Base-by-base conservation (phyloP, 2,329 filamentous ascomycete species). In the Bipolaris bicolor region DNA sequence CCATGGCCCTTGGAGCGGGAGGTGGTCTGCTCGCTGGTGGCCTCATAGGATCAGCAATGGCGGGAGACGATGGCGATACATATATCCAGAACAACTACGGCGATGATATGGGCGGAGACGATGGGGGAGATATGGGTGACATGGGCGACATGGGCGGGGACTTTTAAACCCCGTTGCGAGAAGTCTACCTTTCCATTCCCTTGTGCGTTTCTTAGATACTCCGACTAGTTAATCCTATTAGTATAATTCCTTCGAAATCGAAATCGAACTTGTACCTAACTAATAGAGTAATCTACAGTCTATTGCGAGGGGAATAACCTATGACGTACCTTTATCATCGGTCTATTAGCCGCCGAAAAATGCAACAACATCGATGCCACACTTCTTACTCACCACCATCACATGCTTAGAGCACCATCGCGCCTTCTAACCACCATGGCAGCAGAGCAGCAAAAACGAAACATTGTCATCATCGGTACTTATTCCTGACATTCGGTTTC, bases 11-110 rank as follows among this genome's bases (percentile, higher is more conserved):
- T 41, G 92, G 92, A 79, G 76, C 91, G 3, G 92, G 92, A 65
- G 92, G 89, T 62, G 92, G 92, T 75, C 71, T 97, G 72, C 68
- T 97, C 1, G 93, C 92, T 66, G 92, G 92, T 53, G 84, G 86
- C 60, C 61, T 96, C 68, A 76, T 96, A 31, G 88, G 83, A 2
- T 82, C 89, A 69, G 88, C 88, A 1, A 81, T 93, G 54, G 85
- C 69, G 44, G 74, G 68, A 4, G 69, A 73, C 47, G 61, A 63
- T 7, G 71, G 65, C 5, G 57, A 65, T 26, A 66, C 57, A 5
- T 67, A 63, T 49, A 61, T 65, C 5, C 67, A 57, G 31, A 57
- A 61, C n/a, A 66, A 66, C 40, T 60, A 46, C 26, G 65, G 63
- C 40, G 49, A 57, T 15, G 54, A 53, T 39, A 54, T 60, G 55